Evolutionary conservation across 1,284 basidiomycete species (phyloP).

Genomic region (Sporisorium exsertum): DNA sequence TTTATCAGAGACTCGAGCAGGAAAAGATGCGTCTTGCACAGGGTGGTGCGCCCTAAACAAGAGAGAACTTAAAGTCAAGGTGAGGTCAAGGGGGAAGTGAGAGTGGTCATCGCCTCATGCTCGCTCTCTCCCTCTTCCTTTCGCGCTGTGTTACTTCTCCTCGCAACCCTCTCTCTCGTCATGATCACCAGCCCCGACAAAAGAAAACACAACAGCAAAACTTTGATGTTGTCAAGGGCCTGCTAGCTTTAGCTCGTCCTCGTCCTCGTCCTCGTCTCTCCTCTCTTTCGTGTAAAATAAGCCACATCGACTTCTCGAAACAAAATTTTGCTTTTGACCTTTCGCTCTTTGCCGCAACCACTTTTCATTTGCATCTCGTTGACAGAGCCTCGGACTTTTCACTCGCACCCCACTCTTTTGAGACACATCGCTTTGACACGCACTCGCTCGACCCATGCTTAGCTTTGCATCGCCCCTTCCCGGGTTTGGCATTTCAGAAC

Average conservation of each 20-base stretch:
- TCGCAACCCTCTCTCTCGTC: background rate
- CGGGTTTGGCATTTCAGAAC: background rate
- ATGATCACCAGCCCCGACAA: background rate
- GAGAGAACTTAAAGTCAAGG: background rate
- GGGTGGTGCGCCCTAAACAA: slow-evolving; percentile 29
- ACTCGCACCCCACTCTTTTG: too few species aligned
- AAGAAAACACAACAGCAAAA: background rate
- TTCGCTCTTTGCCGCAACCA: background rate
- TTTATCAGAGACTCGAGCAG: slow-evolving; percentile 78
- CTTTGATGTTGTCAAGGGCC: background rate
- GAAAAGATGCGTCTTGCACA: slow-evolving; percentile 65
- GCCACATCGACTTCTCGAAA: background rate
- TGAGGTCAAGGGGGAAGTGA: background rate
- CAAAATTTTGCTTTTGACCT: background rate
- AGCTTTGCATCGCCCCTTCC: background rate
- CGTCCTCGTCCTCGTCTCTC: background rate
- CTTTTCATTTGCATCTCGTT: background rate
- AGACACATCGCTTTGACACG: background rate
- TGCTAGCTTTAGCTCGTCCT: background rate
- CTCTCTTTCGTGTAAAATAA: slow-evolving; percentile 10
- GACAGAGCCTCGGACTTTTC: background rate
- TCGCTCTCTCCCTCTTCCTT: background rate
- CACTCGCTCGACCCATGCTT: background rate
- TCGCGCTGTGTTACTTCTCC: background rate
- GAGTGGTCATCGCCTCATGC: background rate